phyloP scores from a whole-genome alignment of 257 asterid species.

The Eustoma russellianum region DNA sequence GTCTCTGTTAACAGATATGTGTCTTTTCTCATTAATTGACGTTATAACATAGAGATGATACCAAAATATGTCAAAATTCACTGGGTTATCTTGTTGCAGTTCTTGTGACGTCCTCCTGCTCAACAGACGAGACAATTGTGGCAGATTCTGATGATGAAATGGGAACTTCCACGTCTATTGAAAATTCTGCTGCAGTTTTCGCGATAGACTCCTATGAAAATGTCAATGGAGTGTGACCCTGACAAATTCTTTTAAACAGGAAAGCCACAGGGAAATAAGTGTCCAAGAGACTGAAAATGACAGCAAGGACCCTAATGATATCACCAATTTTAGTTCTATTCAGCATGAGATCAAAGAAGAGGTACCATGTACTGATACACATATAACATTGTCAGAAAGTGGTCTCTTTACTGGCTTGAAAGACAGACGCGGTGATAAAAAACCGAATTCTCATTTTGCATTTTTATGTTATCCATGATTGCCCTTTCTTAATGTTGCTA shows the following conservation, averaged over 20 bases:
- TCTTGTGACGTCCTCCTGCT: constrained; percentile 80
- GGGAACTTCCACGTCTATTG: constrained; percentile 62
- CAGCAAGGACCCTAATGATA: constrained; percentile 21
- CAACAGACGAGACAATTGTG: constrained; percentile 93
- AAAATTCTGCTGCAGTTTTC: constrained; percentile 21
- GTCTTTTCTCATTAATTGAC: no score
- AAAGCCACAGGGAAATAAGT: constrained; percentile 19
- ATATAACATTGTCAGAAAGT: constrained; percentile 14
- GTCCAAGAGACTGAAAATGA: constrained; percentile 24
- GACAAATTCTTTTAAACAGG: constrained; percentile 23
- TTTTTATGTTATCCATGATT: background rate
- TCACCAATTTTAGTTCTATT: constrained; percentile 11
- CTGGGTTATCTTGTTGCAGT: constrained; percentile 38
- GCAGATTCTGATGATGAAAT: constrained; percentile 86
- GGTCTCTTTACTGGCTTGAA: constrained; percentile 17
- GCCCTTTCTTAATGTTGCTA: background rate
- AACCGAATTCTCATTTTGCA: background rate
- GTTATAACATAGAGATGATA: no score
- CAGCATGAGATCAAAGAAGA: constrained; percentile 27
- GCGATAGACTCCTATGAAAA: constrained; percentile 37
- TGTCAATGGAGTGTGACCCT: constrained; percentile 22
- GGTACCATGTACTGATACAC: constrained; percentile 22
- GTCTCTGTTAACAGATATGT: no score
- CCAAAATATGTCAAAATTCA: no score
- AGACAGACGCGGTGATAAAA: constrained; percentile 22